Conservation (phyloP, 148 eudicot species). For the Chenopodium album region DNA sequence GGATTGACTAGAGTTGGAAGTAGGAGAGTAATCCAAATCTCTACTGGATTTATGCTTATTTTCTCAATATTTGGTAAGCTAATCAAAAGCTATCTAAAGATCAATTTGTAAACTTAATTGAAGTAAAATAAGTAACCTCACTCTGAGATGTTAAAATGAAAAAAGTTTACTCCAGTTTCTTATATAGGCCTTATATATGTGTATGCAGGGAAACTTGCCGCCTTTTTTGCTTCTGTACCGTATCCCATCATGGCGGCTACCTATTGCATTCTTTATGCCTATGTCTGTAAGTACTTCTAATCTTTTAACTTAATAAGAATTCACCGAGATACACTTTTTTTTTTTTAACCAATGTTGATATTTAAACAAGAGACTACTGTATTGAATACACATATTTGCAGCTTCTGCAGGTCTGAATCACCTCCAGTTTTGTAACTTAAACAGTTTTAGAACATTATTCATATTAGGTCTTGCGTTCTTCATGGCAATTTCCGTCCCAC, state of each 20-base stretch:
- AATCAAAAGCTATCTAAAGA: not conserved
- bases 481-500: slow-evolving; percentile 67
- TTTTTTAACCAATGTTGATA: no score
- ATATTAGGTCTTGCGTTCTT: slow-evolving; percentile 69
- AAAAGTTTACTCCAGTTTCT: no score
- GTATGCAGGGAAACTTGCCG: slow-evolving; percentile 69
- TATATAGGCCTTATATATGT: not conserved
- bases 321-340: no score
- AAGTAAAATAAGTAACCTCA: no score
- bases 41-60: slow-evolving; percentile 63
- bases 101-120: not conserved
- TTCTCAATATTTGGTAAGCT: slow-evolving; percentile 71
- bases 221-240: slow-evolving; percentile 82
- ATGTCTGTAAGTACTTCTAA: slow-evolving; percentile 48
- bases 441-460: slow-evolving; percentile 72
- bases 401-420: slow-evolving; percentile 77
- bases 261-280: slow-evolving; percentile 66
- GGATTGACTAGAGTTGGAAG: slow-evolving; percentile 81
- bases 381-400: slow-evolving; percentile 27
- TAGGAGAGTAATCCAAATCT: slow-evolving; percentile 67
- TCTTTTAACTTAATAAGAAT: no score
- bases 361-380: not conserved
- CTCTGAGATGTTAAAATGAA: no score
- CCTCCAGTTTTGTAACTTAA: slow-evolving; percentile 86
- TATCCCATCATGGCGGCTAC: slow-evolving; percentile 66